Conservation (phyloP, 2,329 filamentous ascomycete genomes). For the Bipolaris bicolor region DNA sequence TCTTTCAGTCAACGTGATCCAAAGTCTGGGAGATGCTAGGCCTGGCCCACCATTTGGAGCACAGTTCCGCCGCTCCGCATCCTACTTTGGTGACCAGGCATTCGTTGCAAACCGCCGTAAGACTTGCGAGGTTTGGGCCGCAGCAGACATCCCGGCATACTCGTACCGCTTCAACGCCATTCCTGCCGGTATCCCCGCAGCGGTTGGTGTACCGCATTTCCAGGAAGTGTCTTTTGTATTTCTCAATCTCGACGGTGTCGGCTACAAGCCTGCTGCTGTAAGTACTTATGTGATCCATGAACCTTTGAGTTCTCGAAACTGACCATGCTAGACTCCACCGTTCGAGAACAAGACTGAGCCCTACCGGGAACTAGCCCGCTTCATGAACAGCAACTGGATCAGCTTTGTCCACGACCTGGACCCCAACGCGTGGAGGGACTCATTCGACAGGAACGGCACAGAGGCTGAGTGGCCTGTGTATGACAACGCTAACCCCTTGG, state of each 20-base stretch:
- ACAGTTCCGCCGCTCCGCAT: conserved; percentile 61
- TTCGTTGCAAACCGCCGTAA: conserved; percentile 64
- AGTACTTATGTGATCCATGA: not conserved
- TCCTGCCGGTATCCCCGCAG: conserved; percentile 52
- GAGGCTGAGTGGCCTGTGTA: conserved; percentile 52
- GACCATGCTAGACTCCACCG: conserved; percentile 22
- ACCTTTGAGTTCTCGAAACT: not conserved
- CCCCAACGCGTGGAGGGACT: conserved; percentile 34
- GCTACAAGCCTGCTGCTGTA: conserved; percentile 47
- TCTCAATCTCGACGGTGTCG: conserved; percentile 52
- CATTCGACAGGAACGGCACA: conserved; percentile 22
- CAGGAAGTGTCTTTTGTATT: conserved; percentile 58
- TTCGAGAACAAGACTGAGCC: conserved; percentile 45
- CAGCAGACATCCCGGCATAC: conserved; percentile 59
- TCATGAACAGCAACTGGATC: conserved; percentile 56
- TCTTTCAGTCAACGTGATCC: conserved; percentile 34
- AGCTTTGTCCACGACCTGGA: conserved; percentile 53
- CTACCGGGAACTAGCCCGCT: conserved; percentile 49
- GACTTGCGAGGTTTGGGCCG: conserved; percentile 60
- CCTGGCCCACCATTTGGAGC: conserved; percentile 32
- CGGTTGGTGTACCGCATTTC: conserved; percentile 61
- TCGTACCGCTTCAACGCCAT: conserved; percentile 68
- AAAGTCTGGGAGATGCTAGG: conserved; percentile 27
- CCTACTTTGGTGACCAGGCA: conserved; percentile 59
- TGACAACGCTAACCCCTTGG: conserved; percentile 40